Percentiles rank a stretch among this genome's conserved stretches.
Evolutionary conservation across 371 early-diverging fungal genomes (phyloP).

Genomic region (Phascolomyces articulosus): DNA sequence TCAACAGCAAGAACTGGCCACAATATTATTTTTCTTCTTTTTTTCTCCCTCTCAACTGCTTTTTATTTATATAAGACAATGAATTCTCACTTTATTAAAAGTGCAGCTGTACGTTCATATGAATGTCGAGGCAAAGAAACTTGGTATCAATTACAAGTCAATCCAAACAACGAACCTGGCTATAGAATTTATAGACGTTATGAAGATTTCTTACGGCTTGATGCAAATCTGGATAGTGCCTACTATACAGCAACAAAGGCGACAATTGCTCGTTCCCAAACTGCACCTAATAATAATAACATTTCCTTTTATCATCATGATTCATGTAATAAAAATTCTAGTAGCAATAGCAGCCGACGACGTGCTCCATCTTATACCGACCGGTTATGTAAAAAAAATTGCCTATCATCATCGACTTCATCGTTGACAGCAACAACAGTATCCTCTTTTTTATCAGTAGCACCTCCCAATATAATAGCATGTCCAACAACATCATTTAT

Average conservation of each 20-base stretch:
- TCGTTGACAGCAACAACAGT: background rate
- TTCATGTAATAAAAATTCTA: background rate
- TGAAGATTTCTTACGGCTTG: slow-evolving; percentile 3
- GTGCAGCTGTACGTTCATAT: background rate
- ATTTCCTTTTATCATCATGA: background rate
- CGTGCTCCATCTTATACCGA: background rate
- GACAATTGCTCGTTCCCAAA: background rate
- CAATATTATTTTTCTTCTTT: too few species aligned
- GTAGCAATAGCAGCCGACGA: background rate
- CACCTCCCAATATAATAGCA: background rate
- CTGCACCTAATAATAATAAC: background rate
- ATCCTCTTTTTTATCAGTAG: background rate
- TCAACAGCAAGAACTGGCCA: too few species aligned
- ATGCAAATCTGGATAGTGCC: background rate
- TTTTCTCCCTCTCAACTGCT: background rate
- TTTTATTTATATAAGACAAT: background rate
- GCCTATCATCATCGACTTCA: background rate
- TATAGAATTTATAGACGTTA: slow-evolving; percentile 7
- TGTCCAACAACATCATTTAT: background rate
- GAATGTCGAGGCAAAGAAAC: slow-evolving; percentile 10
- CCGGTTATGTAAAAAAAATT: background rate
- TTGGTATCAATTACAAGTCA: slow-evolving; percentile 7
- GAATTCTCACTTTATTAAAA: background rate
- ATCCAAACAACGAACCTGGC: background rate
- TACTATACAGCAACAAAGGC: background rate